Percentiles rank a stretch among this genome's conserved stretches.
These are phyloP conservation scores for Leonotis leonurus DNA, from an alignment of 257 asterid species.

Conservation along the genomic window DNA sequence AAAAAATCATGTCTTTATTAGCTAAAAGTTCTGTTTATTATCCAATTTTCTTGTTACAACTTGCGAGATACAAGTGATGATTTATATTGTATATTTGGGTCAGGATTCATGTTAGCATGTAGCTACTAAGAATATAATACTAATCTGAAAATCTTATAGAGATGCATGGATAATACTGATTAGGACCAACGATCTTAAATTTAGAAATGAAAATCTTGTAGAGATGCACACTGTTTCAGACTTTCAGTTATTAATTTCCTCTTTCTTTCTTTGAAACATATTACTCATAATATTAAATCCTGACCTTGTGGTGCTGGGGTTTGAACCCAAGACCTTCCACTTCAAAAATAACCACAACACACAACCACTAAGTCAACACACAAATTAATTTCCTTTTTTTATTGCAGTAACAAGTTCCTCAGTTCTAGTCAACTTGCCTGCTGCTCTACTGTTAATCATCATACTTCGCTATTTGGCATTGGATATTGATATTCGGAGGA, in stretches of 20 bases:
- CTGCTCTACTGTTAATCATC: slow-evolving; percentile 61
- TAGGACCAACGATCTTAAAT: not conserved
- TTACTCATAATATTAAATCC: no score
- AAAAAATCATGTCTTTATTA: not conserved
- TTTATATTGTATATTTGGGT: not conserved
- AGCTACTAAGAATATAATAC: not conserved
- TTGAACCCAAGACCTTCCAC: no score
- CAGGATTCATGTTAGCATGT: not conserved
- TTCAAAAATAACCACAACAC: no score
- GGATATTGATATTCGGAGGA: slow-evolving; percentile 78
- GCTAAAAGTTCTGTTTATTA: not conserved
- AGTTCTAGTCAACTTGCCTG: slow-evolving; percentile 84
- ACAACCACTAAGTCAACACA: no score
- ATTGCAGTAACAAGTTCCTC: slow-evolving; percentile 85
- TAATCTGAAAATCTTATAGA: not conserved
- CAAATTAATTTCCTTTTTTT: slow-evolving; percentile 7
- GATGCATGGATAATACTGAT: not conserved
- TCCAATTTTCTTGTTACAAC: not conserved
- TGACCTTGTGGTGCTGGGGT: no score
- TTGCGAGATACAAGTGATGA: not conserved
- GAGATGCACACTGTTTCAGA: no score
- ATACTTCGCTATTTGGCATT: slow-evolving; percentile 64
- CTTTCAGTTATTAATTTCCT: no score
- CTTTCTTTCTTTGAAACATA: no score
- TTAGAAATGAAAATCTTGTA: slow-evolving; percentile 4